These are phyloP conservation scores for Endocalyx cinctus DNA, from an alignment of 2,329 filamentous ascomycete species.

Conservation along the genomic window DNA sequence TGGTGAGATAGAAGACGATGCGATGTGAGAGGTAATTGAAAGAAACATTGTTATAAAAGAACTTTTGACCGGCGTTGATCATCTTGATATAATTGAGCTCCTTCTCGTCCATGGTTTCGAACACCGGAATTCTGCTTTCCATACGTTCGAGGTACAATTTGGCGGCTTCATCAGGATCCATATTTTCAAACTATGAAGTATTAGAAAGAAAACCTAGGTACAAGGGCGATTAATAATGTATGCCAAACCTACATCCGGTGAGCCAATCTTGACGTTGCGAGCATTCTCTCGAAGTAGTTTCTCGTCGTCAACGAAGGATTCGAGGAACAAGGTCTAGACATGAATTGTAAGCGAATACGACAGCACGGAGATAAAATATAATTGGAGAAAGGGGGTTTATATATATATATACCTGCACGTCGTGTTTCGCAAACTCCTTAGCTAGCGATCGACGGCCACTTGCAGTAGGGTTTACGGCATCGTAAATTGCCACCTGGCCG, in stretches of 20 bases:
- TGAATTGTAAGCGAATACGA: slow-evolving; percentile 3
- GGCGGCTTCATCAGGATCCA: slow-evolving; percentile 88
- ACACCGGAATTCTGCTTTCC: slow-evolving; percentile 86
- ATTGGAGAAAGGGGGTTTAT: neutral
- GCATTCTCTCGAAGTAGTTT: slow-evolving; percentile 95
- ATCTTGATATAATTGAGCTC: slow-evolving; percentile 98
- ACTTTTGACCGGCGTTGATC: slow-evolving; percentile 92
- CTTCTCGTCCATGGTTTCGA: slow-evolving; percentile 91
- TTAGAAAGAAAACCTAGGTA: too few species aligned
- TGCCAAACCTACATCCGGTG: slow-evolving; percentile 75
- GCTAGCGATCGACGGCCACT: slow-evolving; percentile 77
- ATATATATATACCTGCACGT: slow-evolving; percentile 64
- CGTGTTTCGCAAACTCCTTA: slow-evolving; percentile 96
- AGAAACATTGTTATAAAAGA: slow-evolving; percentile 94
- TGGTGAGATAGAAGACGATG: slow-evolving; percentile 97
- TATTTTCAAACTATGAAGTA: slow-evolving; percentile 81
- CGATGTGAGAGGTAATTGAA: slow-evolving; percentile 96
- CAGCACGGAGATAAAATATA: too few species aligned
- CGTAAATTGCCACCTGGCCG: slow-evolving; percentile 96
- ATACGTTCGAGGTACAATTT: slow-evolving; percentile 88
- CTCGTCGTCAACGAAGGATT: slow-evolving; percentile 91
- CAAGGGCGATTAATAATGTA: too few species aligned
- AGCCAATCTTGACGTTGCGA: slow-evolving; percentile 94
- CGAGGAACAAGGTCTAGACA: slow-evolving; percentile 85
- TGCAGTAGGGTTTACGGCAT: slow-evolving; percentile 90